Base-by-base conservation (phyloP, 2,329 filamentous ascomycete genomes). In the Sporothrix pseudoabietina region DNA sequence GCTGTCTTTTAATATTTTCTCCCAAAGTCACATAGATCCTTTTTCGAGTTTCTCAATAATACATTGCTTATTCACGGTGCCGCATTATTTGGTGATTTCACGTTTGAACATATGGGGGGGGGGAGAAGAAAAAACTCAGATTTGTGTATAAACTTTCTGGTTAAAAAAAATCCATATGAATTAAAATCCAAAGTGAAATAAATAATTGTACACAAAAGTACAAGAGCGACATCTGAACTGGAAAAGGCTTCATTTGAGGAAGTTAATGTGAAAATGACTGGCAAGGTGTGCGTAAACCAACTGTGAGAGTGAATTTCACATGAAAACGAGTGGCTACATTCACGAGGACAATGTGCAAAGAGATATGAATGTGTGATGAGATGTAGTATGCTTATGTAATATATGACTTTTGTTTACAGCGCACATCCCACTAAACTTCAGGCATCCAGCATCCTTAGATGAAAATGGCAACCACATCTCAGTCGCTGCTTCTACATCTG, bases 21-120 rank as follows among this genome's bases (percentile, higher is more conserved):
- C 26, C 26, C 61, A 19, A 66, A 47, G 61, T 44, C 61, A 47
- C 22, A 66, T 66, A 47, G 61, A 47, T 66, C 39, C 12, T 30
- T 47, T 65, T 16, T 39, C 14, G 8, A 47, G 39, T 47, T 66
- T 61, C 30, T 4, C 19, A 66, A 47, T 66, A 44, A 22, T 12
- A 65, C 39, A 2, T n/a, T 65, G n/a, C 22, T 65, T 65, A 14
- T 30, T 26, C 22, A 26, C 3, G 8, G 14, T 32, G 4, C 1
- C 35, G 5, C 8, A 5, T 59, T 52, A 49, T 16, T 49, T 49
- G 12, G 19, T 49, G 47, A 49, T 19, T 52, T 52, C 14, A 52
- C 1, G 16, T 52, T 52, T 52, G 14, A n/a, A 52, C 47, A 19
- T 7, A n/a, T 26, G 26, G 2, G 2, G 2, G 26, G 2, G 26